phyloP scores from a whole-genome alignment of 345 rosid genomes.

The Capsella bursapastoris region DNA sequence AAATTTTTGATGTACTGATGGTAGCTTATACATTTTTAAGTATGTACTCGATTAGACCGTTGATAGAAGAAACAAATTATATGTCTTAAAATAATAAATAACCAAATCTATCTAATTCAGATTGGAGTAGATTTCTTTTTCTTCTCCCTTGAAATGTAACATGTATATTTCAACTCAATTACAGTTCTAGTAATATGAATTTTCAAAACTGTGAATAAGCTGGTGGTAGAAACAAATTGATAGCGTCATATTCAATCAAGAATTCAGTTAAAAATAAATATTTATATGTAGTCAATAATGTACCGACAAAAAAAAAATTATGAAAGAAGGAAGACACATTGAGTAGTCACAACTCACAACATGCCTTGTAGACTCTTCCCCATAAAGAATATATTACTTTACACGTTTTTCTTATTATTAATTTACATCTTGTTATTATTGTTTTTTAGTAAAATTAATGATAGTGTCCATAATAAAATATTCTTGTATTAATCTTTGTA shows the following conservation, averaged over 20 bases:
- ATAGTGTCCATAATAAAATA: not conserved
- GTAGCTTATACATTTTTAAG: not conserved
- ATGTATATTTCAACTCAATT: too few relatives aligned
- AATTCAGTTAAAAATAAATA: not conserved
- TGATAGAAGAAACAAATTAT: not conserved
- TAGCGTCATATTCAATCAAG: not conserved
- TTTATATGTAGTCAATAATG: conserved; percentile 19
- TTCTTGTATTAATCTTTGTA: not conserved
- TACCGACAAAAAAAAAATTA: conserved; percentile 8
- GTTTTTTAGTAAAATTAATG: not conserved
- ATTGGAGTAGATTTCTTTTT: too few relatives aligned
- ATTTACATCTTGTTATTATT: not conserved
- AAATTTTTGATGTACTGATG: not conserved
- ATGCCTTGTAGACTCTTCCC: conserved; percentile 34
- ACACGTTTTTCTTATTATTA: conserved; percentile 15
- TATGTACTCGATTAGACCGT: not conserved
- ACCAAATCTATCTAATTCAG: too few relatives aligned
- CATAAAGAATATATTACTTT: conserved; percentile 43
- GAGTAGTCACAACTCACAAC: conserved; percentile 46
- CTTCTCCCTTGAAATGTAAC: too few relatives aligned
- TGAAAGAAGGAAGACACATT: conserved; percentile 3
- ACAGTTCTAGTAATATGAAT: not conserved
- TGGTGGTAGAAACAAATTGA: not conserved
- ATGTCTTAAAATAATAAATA: too few relatives aligned
- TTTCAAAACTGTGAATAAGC: conserved; percentile 8